Base-by-base conservation (phyloP, 768 basidiomycete genomes). In the Macrolepiota fuliginosa region DNA sequence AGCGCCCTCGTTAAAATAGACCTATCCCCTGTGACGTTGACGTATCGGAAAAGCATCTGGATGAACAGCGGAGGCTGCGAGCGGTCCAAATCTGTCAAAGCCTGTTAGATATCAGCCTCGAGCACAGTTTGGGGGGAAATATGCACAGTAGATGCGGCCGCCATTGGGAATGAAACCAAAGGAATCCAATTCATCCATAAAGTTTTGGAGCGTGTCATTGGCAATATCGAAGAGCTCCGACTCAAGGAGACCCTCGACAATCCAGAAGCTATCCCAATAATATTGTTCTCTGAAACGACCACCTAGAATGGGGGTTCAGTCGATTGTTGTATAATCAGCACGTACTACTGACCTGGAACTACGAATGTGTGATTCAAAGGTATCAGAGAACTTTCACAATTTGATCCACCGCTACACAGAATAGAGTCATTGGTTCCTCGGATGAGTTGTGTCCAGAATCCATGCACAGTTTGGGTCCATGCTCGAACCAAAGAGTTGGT, bases 101-200 rank as follows among this genome's bases (percentile, higher is more conserved):
- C 42, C 57, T 52, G 24, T 63, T 35, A 35, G 55, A 45, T 7
- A 58, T 13, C 22, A 12, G 29, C 17, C 9, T 19, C 36, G 49
- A 58, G 32, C 32, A 19, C 52, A 25, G 22, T 11, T 12, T 22
- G 47, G 29, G 7, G 32, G 24, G 24, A 71, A 75, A 61, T 19
- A 58, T 73, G 53, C 67, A 89, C 89, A 97, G 69, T 97, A 97
- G 54, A 91, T 93, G 11, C 94, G 82, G 3, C 94, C 95, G 6
- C 96, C 96, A 67, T 97, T 98, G 1, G 96, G 96, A 64, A 98
- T 89, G 76, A 97, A 98, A 0, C 95, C 96, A 67, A 91, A 85
- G 24, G 71, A 70, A 42, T 90, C 85, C 50, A 98, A 77, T 70
- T 96, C 89, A 68, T 98, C 95, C 94, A 97, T 95, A 69, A 98